These are phyloP conservation scores for Lasiosphaeria hispida DNA, from an alignment of 495 filamentous ascomycete species.

Conservation along the genomic window DNA sequence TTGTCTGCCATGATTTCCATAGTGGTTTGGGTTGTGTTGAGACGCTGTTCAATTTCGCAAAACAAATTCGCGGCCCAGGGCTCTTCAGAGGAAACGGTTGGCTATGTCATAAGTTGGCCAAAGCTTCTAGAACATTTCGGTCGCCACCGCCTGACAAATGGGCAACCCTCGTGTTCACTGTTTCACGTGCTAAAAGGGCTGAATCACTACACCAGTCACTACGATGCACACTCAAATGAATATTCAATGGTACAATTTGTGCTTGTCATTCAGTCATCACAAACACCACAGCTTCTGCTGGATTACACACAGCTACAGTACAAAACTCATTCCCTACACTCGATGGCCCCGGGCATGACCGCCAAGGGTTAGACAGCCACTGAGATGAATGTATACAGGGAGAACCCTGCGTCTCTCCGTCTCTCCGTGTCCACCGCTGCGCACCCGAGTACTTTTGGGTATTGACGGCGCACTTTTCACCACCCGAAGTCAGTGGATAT, in stretches of 20 bases:
- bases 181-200: too few species aligned
- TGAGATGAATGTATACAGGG: too few species aligned
- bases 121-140: conserved; percentile 13
- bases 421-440: too few species aligned
- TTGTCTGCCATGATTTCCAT: conserved; percentile 20
- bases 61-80: too few species aligned
- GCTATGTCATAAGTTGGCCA: too few species aligned
- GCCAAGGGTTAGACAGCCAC: too few species aligned
- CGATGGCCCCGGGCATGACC: too few species aligned
- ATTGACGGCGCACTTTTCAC: neutral
- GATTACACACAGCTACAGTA: neutral
- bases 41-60: neutral
- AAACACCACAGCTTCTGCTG: neutral
- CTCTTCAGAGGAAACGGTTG: too few species aligned
- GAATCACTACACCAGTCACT: too few species aligned
- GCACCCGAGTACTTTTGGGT: neutral
- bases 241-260: conserved; percentile 15
- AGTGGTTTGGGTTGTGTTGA: too few species aligned
- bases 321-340: neutral
- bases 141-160: conserved; percentile 8
- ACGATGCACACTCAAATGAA: neutral
- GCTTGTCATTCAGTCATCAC: conserved; percentile 26
- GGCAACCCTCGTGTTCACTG: too few species aligned
- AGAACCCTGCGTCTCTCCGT: too few species aligned
- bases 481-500: neutral